These are phyloP conservation scores for Melastoma candidum DNA, from an alignment of 441 rosid species.

Conservation along the genomic window DNA sequence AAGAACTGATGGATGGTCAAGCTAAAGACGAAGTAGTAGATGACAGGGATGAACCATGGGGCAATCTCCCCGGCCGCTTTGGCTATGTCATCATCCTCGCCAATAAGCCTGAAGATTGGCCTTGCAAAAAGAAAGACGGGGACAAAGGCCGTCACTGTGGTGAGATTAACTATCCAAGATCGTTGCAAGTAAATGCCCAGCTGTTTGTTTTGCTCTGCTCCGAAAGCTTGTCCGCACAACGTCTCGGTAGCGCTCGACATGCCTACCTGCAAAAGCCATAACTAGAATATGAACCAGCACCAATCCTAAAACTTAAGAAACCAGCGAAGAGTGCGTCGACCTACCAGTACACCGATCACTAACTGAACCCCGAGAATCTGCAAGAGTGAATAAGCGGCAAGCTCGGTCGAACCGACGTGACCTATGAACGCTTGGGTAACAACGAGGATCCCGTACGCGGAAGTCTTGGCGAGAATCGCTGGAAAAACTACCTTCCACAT, in stretches of 20 bases:
- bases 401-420: no score
- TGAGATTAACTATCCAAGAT: conserved; percentile 12
- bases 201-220: conserved; percentile 15
- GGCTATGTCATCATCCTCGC: conserved; percentile 2
- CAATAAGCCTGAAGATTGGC: conserved; percentile 10
- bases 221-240: conserved; percentile 14
- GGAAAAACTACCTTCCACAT: no score
- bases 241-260: conserved; percentile 15
- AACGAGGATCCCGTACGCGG: no score
- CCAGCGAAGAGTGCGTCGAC: not conserved
- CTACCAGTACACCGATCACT: not conserved
- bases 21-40: conserved; percentile 26
- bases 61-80: conserved; percentile 7
- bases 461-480: no score
- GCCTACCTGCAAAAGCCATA: conserved; percentile 6
- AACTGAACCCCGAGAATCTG: no score
- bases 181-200: conserved; percentile 15
- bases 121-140: conserved; percentile 1
- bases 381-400: no score
- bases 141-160: not conserved
- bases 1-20: conserved; percentile 50
- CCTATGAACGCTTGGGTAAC: no score
- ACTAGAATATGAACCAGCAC: no score
- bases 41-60: conserved; percentile 48
- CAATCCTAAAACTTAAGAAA: not conserved